A percentile compares a stretch with the other conserved stretches of the same genome.
phyloP scores from a whole-genome alignment of 225 moss, liverwort and hornwort genomes.

The Rhytidiadelphus loreus region DNA sequence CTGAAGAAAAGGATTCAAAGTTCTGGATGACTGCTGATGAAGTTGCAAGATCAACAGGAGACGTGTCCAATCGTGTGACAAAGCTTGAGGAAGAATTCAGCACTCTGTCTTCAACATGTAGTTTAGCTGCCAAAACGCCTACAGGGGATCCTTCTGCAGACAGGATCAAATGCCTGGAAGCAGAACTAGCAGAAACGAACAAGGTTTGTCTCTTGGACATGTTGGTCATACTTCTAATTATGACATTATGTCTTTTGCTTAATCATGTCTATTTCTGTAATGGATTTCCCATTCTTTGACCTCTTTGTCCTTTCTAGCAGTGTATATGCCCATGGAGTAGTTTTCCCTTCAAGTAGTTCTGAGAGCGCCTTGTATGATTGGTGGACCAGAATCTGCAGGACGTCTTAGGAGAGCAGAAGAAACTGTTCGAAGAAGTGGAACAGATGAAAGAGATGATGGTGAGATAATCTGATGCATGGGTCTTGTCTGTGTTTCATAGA shows the following conservation, averaged over 20 bases:
- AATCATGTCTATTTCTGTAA: neutral
- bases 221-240: neutral
- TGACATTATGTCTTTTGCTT: neutral
- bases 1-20: conserved; percentile 16
- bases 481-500: neutral
- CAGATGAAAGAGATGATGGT: conserved; percentile 70
- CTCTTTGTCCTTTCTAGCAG: neutral
- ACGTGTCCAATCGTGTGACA: conserved; percentile 24
- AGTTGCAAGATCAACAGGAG: conserved; percentile 2
- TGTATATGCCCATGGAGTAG: neutral
- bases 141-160: conserved; percentile 22
- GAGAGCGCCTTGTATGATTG: neutral
- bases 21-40: conserved; percentile 17
- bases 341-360: neutral
- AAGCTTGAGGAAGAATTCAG: conserved; percentile 31
- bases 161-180: conserved; percentile 58
- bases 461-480: neutral
- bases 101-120: conserved; percentile 16
- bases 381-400: conserved; percentile 51
- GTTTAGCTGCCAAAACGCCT: conserved; percentile 11
- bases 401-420: conserved; percentile 64
- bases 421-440: conserved; percentile 44
- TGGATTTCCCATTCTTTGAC: neutral
- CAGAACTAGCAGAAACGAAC: conserved; percentile 72
- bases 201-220: conserved; percentile 33